Conservation (phyloP, 73 alveolate genomes). For the Tetrahymena borealis region DNA sequence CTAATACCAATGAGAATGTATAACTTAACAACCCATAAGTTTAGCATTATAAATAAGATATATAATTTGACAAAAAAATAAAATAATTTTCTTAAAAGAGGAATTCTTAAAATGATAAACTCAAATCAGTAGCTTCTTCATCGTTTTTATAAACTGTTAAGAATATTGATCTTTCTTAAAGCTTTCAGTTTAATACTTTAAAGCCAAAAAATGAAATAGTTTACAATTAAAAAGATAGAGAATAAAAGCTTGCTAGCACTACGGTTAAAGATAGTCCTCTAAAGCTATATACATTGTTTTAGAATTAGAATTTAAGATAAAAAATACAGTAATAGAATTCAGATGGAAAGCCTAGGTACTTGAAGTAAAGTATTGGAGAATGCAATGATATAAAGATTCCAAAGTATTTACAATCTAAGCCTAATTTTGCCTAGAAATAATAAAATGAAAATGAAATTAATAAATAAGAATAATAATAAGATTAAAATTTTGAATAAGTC, state of each 20-base stretch:
- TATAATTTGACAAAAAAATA: no score
- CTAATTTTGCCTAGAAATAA: background rate
- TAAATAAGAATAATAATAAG: background rate
- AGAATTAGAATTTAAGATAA: background rate
- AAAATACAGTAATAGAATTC: background rate
- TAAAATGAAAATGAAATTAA: background rate
- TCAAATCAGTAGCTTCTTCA: background rate
- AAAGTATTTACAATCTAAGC: background rate
- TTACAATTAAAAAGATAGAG: background rate
- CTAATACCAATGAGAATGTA: no score
- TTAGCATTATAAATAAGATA: no score
- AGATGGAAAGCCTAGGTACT: background rate
- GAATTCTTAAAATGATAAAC: background rate
- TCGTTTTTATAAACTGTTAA: background rate
- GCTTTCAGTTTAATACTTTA: background rate
- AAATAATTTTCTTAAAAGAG: no score
- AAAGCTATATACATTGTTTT: background rate
- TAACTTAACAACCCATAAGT: no score
- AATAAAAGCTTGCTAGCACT: background rate
- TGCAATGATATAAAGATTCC: background rate
- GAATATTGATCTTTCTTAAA: background rate
- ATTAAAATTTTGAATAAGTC: background rate
- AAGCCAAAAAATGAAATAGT: background rate
- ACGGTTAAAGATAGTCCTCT: background rate
- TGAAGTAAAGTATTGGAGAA: background rate